phyloP scores from a whole-genome alignment of 306 rosid species.

The Abrus pulchellus region DNA sequence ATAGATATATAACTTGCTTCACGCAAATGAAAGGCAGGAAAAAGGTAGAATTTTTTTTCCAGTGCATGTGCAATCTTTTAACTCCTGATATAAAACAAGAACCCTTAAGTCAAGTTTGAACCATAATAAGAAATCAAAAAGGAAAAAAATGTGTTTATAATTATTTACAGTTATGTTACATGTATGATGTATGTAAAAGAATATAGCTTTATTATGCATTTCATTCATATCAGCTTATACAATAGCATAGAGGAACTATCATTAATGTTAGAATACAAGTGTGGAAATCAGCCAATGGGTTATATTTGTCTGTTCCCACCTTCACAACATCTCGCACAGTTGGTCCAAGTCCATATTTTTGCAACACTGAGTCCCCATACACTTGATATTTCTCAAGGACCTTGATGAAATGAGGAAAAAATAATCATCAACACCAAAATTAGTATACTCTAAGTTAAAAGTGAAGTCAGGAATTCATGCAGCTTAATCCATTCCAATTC shows the following conservation, averaged over 20 bases:
- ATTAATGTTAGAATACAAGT: conserved; percentile 17
- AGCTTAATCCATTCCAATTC: conserved; percentile 47
- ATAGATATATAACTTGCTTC: conserved; percentile 30
- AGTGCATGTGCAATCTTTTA: conserved; percentile 10
- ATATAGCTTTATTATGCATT: background rate
- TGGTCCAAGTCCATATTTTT: conserved; percentile 77
- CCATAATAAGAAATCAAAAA: background rate
- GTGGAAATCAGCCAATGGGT: conserved; percentile 31
- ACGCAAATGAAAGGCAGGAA: conserved; percentile 27
- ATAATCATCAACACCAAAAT: conserved; percentile 5
- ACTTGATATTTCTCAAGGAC: conserved; percentile 82
- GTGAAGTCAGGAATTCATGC: conserved; percentile 29
- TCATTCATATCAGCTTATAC: conserved; percentile 7
- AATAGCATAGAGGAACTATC: conserved; percentile 15
- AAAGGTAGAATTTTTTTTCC: background rate
- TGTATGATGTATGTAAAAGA: background rate
- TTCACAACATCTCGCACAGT: conserved; percentile 79
- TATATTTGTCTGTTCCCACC: conserved; percentile 58
- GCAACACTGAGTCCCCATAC: conserved; percentile 87
- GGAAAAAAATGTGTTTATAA: background rate
- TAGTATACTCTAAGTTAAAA: background rate
- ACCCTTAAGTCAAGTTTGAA: conserved; percentile 11
- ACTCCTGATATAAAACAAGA: background rate
- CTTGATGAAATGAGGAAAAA: conserved; percentile 49
- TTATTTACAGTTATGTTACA: background rate